Conservation (phyloP, 2,329 filamentous ascomycete species). For the Xylaria sp. region DNA sequence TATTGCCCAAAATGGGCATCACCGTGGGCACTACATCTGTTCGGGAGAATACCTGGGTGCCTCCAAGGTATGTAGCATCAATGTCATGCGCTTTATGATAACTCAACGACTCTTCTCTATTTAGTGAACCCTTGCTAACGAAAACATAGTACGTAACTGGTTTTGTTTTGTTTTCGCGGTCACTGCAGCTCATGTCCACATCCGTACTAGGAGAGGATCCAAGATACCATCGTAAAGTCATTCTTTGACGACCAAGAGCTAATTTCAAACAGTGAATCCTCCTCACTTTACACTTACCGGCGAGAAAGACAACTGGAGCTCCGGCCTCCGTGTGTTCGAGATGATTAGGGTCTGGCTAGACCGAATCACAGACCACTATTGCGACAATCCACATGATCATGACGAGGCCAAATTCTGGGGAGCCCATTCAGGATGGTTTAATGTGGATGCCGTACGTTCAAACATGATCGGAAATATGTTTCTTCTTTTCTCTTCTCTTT, state of each 20-base stretch:
- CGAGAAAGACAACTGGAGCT: conserved; percentile 24
- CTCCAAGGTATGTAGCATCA: conserved; percentile 24
- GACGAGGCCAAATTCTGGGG: conserved; percentile 21
- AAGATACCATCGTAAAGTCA: neutral
- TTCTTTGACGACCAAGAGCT: neutral
- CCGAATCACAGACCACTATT: conserved; percentile 32
- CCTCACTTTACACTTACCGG: neutral
- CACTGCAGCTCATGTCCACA: neutral
- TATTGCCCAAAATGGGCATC: conserved; percentile 11
- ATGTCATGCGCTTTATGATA: neutral
- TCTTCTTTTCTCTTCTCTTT: neutral
- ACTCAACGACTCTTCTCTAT: neutral
- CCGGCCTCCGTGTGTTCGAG: conserved; percentile 39
- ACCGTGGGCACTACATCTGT: neutral
- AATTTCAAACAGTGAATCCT: conserved; percentile 30
- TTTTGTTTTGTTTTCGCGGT: neutral
- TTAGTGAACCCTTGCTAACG: conserved; percentile 1
- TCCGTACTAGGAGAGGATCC: neutral
- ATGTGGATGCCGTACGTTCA: conserved; percentile 39
- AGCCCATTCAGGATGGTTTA: conserved; percentile 35
- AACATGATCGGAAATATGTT: conserved; percentile 40
- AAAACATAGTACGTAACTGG: conserved; percentile 14
- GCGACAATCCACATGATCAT: neutral
- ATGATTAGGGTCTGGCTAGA: conserved; percentile 33
- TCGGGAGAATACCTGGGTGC: conserved; percentile 17